phyloP scores from a whole-genome alignment of 2,329 filamentous ascomycete species.

The Apiospora koreana region DNA sequence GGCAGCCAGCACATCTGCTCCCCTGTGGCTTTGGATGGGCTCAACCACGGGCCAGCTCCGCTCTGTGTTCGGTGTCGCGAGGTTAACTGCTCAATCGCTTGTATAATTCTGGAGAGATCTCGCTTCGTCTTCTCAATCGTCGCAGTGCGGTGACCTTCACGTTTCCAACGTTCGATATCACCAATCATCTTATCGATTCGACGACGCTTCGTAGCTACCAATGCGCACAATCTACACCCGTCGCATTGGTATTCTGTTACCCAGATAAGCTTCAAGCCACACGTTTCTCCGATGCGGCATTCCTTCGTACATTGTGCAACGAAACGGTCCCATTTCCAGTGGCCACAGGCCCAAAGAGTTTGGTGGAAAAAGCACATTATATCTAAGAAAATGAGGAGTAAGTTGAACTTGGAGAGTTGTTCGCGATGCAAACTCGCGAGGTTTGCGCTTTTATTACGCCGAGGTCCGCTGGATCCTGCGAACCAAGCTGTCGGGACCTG shows the following conservation, averaged over 20 bases:
- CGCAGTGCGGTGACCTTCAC: neutral
- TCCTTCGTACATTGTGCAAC: slow-evolving; percentile 90
- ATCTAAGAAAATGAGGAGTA: neutral
- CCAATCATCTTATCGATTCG: neutral
- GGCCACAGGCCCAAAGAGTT: slow-evolving; percentile 80
- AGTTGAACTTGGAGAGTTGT: neutral
- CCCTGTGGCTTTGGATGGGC: too few relatives aligned
- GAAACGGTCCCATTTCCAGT: slow-evolving; percentile 95
- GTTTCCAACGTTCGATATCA: neutral
- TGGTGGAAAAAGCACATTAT: slow-evolving; percentile 95
- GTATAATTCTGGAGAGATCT: neutral
- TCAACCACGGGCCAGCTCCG: too few relatives aligned
- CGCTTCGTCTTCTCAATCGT: neutral
- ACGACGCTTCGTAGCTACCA: neutral
- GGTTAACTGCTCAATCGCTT: neutral
- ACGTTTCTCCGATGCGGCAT: slow-evolving; percentile 94
- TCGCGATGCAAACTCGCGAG: neutral
- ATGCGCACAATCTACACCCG: slow-evolving; percentile 60
- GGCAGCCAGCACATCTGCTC: too few relatives aligned
- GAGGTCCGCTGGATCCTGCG: neutral
- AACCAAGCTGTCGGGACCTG: neutral
- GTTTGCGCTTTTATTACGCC: neutral
- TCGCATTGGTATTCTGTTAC: slow-evolving; percentile 63
- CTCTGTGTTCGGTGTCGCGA: neutral
- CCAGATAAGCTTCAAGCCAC: slow-evolving; percentile 88